Percentiles rank a stretch among this genome's conserved stretches.
phyloP scores from a whole-genome alignment of 1,139 yeast species.

The Lodderomyces margitis region DNA sequence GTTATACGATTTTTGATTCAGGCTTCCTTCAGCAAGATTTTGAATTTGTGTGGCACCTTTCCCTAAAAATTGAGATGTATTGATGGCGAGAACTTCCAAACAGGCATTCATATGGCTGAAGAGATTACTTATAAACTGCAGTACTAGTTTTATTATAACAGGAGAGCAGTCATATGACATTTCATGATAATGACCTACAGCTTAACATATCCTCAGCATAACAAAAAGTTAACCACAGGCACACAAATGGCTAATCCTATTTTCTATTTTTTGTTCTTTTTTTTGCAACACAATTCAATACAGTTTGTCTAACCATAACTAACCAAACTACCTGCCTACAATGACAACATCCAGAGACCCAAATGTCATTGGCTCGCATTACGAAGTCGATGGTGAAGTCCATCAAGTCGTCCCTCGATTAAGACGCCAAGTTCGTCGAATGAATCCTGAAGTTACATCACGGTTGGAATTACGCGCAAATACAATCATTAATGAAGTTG shows the following conservation, averaged over 20 bases:
- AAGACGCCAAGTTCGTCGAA: neutral
- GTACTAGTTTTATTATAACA: too few relatives aligned
- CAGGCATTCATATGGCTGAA: too few relatives aligned
- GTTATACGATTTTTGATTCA: too few relatives aligned
- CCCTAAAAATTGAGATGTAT: too few relatives aligned
- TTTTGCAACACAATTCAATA: neutral
- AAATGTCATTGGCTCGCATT: slow-evolving; percentile 1
- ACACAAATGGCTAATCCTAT: too few relatives aligned
- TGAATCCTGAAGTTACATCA: neutral
- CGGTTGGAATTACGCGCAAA: slow-evolving; percentile 9
- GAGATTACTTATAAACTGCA: too few relatives aligned
- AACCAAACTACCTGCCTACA: slow-evolving; percentile 3
- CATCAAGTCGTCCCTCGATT: neutral
- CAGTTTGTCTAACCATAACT: too few relatives aligned
- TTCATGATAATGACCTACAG: too few relatives aligned
- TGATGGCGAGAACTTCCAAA: too few relatives aligned
- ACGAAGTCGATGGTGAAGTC: slow-evolving; percentile 5
- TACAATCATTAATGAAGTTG: neutral
- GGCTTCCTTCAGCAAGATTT: too few relatives aligned
- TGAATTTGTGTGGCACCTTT: too few relatives aligned
- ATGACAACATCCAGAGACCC: neutral
- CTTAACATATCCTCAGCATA: neutral
- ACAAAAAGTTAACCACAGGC: neutral
- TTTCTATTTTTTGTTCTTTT: neutral
- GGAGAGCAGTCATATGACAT: too few relatives aligned